Evolutionary conservation across 2,329 filamentous ascomycete species (phyloP), one percentile per base, ranked within the genome.

Genomic region (Fusarium papillatum): DNA sequence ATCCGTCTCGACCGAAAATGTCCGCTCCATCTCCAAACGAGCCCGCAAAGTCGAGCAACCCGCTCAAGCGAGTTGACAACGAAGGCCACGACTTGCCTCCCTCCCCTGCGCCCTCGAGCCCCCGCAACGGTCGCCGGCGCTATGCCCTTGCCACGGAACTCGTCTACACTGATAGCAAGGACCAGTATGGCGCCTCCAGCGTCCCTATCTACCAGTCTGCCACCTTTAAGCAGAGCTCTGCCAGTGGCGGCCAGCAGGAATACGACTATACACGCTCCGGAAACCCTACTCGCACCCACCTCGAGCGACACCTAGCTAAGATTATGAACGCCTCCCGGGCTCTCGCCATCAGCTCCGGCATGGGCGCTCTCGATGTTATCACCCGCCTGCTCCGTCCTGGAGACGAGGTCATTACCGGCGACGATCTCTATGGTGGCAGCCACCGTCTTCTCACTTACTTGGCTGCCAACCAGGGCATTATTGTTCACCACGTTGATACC

Each of bases 211-310:
- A 99, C 85, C 97, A 98, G 90, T 98, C 95, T 61, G 97, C 97
- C 61, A 99, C 97, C 43, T 99, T 99, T 89, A 99, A 99, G 87
- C 97, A 98, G 86, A 91, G 91, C 26, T 95, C 94, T 22, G 93
- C 94, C 74, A 89, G 86, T 57, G 95, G 95, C 71, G 95, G 95
- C 71, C 94, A 92, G 78, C 88, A 91, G 81, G 96, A 98, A 85
- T 99, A 98, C 85, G 97, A 99, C 87, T 99, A 99, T 88, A 98
- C 97, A 71, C 95, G 97, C 73, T 98, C 96, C 41, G 97, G 97
- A 68, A 99, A 99, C 84, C 97, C 97, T 22, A 99, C 97, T 70
- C 92, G 97, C 76, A 98, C 96, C 39, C 97, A 99, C 82, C 91
- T 99, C 74, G 97, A 99, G 87, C 93, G 96, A 70, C 97, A 99